phyloP scores from a whole-genome alignment of 2,329 filamentous ascomycete species.

The Apiospora saccharicola region DNA sequence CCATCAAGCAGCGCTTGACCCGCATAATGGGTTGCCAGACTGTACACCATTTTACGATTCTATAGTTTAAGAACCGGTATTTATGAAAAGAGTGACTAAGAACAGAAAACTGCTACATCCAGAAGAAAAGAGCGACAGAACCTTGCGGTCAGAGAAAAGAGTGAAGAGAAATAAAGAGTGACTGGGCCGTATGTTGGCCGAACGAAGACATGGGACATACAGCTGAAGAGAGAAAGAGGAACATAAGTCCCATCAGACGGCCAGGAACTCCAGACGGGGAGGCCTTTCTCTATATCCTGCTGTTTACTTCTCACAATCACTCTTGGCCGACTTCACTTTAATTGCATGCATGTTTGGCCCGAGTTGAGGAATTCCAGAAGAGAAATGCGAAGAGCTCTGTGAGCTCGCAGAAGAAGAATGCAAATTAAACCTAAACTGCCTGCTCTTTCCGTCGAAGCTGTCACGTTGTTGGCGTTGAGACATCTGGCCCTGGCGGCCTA shows the following conservation, averaged over 20 bases:
- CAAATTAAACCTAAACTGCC: constrained; percentile 8
- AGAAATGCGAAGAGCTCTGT: neutral
- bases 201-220: neutral
- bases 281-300: constrained; percentile 3
- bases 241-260: neutral
- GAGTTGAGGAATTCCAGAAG: constrained; percentile 18
- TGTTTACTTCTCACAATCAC: neutral
- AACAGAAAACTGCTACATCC: constrained; percentile 18
- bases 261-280: neutral
- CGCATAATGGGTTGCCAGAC: constrained; percentile 41
- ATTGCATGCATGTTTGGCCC: constrained; percentile 7
- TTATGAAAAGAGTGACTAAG: constrained; percentile 9
- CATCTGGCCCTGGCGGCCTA: neutral
- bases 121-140: constrained; percentile 23
- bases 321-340: constrained; percentile 2
- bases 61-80: neutral
- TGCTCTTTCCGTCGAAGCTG: neutral
- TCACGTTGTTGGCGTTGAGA: constrained; percentile 19
- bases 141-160: constrained; percentile 9
- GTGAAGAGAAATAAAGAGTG: constrained; percentile 5
- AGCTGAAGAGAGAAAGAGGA: constrained; percentile 20
- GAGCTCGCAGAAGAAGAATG: constrained; percentile 14
- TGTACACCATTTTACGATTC: constrained; percentile 37
- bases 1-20: constrained; percentile 44
- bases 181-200: neutral